Percentiles rank a stretch among this genome's conserved stretches.
These are phyloP conservation scores for Rhynchosporium secalis DNA, from an alignment of 2,329 filamentous ascomycete species.

Conservation along the genomic window DNA sequence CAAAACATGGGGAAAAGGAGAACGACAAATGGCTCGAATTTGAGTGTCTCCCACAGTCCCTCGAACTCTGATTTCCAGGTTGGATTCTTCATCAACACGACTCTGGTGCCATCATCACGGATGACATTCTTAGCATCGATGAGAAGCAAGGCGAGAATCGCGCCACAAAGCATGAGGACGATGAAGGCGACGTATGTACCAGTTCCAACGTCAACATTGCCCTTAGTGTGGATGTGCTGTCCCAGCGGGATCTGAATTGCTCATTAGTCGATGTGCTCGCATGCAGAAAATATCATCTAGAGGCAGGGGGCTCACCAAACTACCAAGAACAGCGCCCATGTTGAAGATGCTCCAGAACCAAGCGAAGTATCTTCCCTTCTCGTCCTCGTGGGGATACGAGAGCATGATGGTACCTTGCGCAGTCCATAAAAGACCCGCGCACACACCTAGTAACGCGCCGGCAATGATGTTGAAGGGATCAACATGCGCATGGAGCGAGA, in stretches of 20 bases:
- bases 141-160: conserved; percentile 66
- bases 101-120: conserved; percentile 73
- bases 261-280: conserved; percentile 12
- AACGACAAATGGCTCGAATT: conserved; percentile 70
- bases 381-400: conserved; percentile 77
- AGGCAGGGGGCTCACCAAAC: conserved; percentile 47
- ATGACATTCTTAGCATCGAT: conserved; percentile 71
- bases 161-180: conserved; percentile 75
- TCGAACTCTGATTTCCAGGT: conserved; percentile 78
- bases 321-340: conserved; percentile 83
- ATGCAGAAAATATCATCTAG: background rate
- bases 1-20: conserved; percentile 81
- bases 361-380: conserved; percentile 86
- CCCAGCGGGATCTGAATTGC: conserved; percentile 63
- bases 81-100: conserved; percentile 89
- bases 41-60: conserved; percentile 73
- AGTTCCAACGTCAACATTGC: conserved; percentile 57
- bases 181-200: conserved; percentile 90
- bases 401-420: conserved; percentile 88
- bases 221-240: conserved; percentile 64
- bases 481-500: conserved; percentile 66
- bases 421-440: conserved; percentile 78
- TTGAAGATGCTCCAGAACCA: conserved; percentile 98
- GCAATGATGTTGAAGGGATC: conserved; percentile 76
- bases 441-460: conserved; percentile 73